Percentiles rank a stretch among this genome's conserved stretches.
Evolutionary conservation across 805 yeast species (phyloP).

Genomic region (Vanderwaltozyma yarrowii): DNA sequence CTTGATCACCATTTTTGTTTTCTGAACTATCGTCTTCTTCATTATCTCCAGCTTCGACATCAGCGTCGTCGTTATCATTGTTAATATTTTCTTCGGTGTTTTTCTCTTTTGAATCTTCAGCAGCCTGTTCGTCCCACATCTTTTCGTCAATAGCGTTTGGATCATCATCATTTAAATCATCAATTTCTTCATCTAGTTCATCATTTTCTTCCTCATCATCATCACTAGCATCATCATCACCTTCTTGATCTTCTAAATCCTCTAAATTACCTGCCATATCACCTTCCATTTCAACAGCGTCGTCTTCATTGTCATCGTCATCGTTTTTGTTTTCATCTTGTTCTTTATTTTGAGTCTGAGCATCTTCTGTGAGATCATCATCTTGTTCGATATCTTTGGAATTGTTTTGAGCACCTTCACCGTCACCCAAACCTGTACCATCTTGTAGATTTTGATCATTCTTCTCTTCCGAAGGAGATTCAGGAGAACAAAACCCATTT

Average conservation of each 20-base stretch:
- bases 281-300: conserved; percentile 90
- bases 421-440: conserved; percentile 91
- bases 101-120: conserved; percentile 68
- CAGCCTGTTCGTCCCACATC: conserved; percentile 94
- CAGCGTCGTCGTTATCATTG: conserved; percentile 36
- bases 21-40: conserved; percentile 22
- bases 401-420: conserved; percentile 73
- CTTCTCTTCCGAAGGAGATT: conserved; percentile 53
- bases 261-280: conserved; percentile 94
- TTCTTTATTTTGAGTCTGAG: conserved; percentile 65
- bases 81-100: conserved; percentile 65
- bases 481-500: conserved; percentile 90
- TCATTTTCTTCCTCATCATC: conserved; percentile 55
- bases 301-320: conserved; percentile 33
- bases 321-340: conserved; percentile 57
- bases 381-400: conserved; percentile 85
- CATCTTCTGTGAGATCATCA: conserved; percentile 75
- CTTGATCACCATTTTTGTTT: conserved; percentile 23
- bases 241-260: conserved; percentile 63
- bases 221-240: conserved; percentile 37
- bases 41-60: conserved; percentile 33
- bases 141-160: conserved; percentile 94
- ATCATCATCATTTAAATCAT: conserved; percentile 80
- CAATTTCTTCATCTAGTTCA: conserved; percentile 81
- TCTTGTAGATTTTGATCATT: conserved; percentile 61